A percentile compares a stretch with the other conserved stretches of the same genome.
Evolutionary conservation across 768 basidiomycete species (phyloP).

Genomic region (Podaxis sp.): DNA sequence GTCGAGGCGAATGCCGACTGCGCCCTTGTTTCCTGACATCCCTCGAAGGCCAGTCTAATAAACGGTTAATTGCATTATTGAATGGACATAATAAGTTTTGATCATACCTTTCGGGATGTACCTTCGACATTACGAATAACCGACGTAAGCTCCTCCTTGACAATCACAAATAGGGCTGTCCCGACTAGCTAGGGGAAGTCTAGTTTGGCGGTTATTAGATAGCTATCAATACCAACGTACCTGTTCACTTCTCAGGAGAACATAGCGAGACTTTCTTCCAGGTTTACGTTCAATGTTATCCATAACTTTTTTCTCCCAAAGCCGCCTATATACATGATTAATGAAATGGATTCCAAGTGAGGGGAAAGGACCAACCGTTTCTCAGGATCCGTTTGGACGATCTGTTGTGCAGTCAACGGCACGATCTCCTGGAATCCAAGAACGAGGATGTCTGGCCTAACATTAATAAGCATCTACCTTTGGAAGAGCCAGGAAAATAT

Average conservation of each 20-base stretch:
- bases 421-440: constrained; percentile 98
- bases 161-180: constrained; percentile 84
- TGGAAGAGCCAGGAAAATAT: constrained; percentile 18
- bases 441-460: constrained; percentile 84
- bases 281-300: constrained; percentile 74
- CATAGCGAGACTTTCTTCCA: constrained; percentile 69
- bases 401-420: constrained; percentile 95
- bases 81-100: neutral
- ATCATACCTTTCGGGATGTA: constrained; percentile 77
- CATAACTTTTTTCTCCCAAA: constrained; percentile 84
- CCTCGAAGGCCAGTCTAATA: constrained; percentile 81
- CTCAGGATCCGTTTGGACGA: constrained; percentile 93
- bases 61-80: neutral
- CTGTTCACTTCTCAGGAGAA: constrained; percentile 91
- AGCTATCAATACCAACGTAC: constrained; percentile 34
- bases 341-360: neutral
- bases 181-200: constrained; percentile 73
- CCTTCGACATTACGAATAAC: constrained; percentile 92
- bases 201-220: constrained; percentile 12
- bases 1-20: constrained; percentile 89
- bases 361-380: constrained; percentile 53
- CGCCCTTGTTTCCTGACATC: constrained; percentile 97
- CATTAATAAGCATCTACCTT: constrained; percentile 8
- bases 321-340: constrained; percentile 47
- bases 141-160: constrained; percentile 71